Conservation (phyloP, 1,139 yeast species). For the Blastobotrys buckinghamii region DNA sequence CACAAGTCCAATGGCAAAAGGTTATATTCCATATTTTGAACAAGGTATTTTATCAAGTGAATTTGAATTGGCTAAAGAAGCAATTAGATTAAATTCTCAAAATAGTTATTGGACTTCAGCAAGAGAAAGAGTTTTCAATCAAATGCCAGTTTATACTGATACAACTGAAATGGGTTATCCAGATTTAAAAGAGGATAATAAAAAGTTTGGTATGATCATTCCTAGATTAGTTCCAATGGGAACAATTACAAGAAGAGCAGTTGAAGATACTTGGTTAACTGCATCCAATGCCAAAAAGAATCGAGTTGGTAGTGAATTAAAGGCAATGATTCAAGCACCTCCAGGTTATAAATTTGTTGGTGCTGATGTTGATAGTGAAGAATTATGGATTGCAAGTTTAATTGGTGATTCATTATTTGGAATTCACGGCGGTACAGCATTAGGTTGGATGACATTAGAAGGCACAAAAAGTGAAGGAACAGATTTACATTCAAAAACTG, state of each 20-base stretch:
- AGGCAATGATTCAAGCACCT: slow-evolving; percentile 83
- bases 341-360: slow-evolving; percentile 89
- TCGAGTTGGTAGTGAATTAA: slow-evolving; percentile 89
- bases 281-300: slow-evolving; percentile 88
- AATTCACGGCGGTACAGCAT: slow-evolving; percentile 91
- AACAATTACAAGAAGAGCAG: slow-evolving; percentile 92
- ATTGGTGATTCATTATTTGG: slow-evolving; percentile 89
- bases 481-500: slow-evolving; percentile 93
- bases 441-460: slow-evolving; percentile 99
- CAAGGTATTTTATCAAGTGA: slow-evolving; percentile 67
- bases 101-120: slow-evolving; percentile 95
- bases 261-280: slow-evolving; percentile 95
- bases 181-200: slow-evolving; percentile 20
- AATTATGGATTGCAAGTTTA: slow-evolving; percentile 94
- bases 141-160: slow-evolving; percentile 65
- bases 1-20: slow-evolving; percentile 73
- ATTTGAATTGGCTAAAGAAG: slow-evolving; percentile 67
- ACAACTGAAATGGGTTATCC: slow-evolving; percentile 30
- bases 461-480: slow-evolving; percentile 90
- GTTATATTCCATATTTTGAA: slow-evolving; percentile 66
- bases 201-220: slow-evolving; percentile 59
- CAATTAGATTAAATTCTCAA: slow-evolving; percentile 65
- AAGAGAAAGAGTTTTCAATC: slow-evolving; percentile 74
- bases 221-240: slow-evolving; percentile 93
- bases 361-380: slow-evolving; percentile 96